Evolutionary conservation across 169 alveolate species (phyloP), one percentile per base, ranked within the genome.

Genomic region (Plasmodium cynomolgi): DNA sequence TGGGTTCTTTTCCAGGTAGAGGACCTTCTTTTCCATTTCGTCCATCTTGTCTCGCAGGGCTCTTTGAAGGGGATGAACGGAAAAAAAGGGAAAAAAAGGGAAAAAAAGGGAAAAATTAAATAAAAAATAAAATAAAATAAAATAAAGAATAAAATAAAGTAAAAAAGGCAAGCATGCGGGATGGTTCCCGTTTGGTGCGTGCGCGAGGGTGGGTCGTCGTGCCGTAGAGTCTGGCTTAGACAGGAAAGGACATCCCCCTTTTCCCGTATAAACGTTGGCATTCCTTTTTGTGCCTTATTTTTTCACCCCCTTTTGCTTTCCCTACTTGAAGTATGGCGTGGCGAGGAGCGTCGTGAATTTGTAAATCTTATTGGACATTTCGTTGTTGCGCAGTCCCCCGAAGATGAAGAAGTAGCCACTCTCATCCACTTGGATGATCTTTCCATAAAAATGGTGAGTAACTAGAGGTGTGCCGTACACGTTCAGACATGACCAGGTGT

Each of bases 331-430:
- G 26, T 68, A 81, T 5, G 79, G 91, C 3, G 85, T 23, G 2
- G 71, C 26, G 33, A 91, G 23, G 50, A 91, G 75, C 13, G 95
- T 91, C 8, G 92, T 71, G 56, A n/a, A 91, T 71, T 91, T 91
- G 62, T 91, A 91, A 71, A 91, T 50, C 34, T 81, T 91, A 50
- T 58, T 37, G 20, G 81, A 91, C 34, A 77, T 23, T 23, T 31
- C 84, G 83, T 91, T 91, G 74, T 91, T 41, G 71, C 95, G 41
- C 33, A 91, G 39, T n/a, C 95, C 95, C 23, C 95, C 95, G 54
- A 91, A 91, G 68, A 81, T 68, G 39, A 81, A 81, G 83, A 91
- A 91, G 41, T 91, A 91, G 0, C 95, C 95, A 74, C 91, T 91
- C 13, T 81, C 84, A 47, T 91, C 95, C 13, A 91, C 71, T 77